Conservation (phyloP, 805 yeast species). For the Metschnikowia proteae region DNA sequence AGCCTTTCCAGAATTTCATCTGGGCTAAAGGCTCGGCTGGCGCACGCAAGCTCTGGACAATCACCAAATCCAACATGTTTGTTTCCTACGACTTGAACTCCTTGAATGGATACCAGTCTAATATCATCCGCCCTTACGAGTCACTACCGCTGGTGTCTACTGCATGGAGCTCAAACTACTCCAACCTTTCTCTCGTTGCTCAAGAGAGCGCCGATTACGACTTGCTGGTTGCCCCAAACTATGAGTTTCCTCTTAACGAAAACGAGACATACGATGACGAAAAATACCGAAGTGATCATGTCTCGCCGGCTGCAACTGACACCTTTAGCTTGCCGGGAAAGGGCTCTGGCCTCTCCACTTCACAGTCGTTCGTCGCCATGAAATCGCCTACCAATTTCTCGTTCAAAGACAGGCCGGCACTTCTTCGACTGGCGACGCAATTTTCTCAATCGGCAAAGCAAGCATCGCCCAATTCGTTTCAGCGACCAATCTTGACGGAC, state of each 20-base stretch:
- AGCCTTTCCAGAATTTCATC: conserved; percentile 40
- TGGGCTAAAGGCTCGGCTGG: conserved; percentile 32
- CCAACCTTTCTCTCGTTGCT: conserved; percentile 48
- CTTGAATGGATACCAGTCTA: conserved; percentile 16
- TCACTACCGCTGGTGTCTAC: conserved; percentile 49
- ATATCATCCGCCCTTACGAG: conserved; percentile 40
- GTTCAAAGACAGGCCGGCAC: conserved; percentile 12
- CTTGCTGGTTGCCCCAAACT: conserved; percentile 7
- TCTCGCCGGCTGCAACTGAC: conserved; percentile 2
- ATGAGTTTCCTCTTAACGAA: neutral
- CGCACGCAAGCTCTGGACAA: conserved; percentile 34
- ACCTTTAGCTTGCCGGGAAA: conserved; percentile 3
- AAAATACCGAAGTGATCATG: neutral
- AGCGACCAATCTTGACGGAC: conserved; percentile 12
- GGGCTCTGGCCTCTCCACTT: neutral
- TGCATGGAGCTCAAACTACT: conserved; percentile 54
- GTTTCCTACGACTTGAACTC: conserved; percentile 32
- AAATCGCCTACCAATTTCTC: conserved; percentile 3
- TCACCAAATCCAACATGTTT: conserved; percentile 39
- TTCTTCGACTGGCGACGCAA: conserved; percentile 12
- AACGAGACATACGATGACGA: conserved; percentile 1
- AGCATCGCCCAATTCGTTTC: conserved; percentile 18
- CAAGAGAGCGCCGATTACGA: conserved; percentile 48
- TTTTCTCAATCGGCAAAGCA: conserved; percentile 17
- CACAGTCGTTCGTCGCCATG: conserved; percentile 1